Percentiles rank a stretch among this genome's conserved stretches.
Conservation (phyloP, 176 grass and related monocot genomes). For the Rhipidocladum racemiflorum region DNA sequence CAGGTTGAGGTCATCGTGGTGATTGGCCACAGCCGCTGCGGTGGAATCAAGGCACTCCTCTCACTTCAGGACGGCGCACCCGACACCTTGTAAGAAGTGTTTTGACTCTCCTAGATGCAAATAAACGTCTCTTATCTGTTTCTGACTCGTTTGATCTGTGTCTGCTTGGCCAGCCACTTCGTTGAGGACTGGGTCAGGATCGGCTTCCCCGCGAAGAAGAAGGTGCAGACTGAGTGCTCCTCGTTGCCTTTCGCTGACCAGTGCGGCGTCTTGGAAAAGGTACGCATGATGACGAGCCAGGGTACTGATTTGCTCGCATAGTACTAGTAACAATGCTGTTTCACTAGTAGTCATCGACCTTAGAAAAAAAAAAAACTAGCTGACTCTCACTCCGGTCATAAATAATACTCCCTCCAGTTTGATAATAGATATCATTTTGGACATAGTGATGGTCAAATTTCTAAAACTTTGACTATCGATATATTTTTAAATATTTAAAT, state of each 20-base stretch:
- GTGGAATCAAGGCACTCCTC: conserved; percentile 90
- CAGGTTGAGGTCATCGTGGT: conserved; percentile 73
- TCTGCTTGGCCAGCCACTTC: conserved; percentile 50
- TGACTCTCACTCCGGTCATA: no score
- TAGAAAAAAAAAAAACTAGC: no score
- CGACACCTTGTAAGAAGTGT: conserved; percentile 69
- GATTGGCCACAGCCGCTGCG: conserved; percentile 95
- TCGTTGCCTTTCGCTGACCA: conserved; percentile 48
- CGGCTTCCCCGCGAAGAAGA: conserved; percentile 50
- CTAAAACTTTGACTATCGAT: no score
- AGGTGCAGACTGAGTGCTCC: conserved; percentile 40
- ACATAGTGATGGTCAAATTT: no score
- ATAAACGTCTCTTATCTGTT: background rate
- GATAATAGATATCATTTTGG: no score
- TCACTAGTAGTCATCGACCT: background rate
- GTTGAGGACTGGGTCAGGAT: conserved; percentile 94
- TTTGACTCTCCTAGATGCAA: background rate
- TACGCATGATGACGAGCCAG: background rate
- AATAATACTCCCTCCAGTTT: no score
- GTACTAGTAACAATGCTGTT: background rate
- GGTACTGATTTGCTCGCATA: background rate
- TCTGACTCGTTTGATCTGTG: background rate
- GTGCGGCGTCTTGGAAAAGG: conserved; percentile 71
- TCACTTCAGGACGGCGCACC: conserved; percentile 58
- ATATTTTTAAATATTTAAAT: no score